Base-by-base conservation (phyloP, 106 monocot species). In the Dendrobium officinale region DNA sequence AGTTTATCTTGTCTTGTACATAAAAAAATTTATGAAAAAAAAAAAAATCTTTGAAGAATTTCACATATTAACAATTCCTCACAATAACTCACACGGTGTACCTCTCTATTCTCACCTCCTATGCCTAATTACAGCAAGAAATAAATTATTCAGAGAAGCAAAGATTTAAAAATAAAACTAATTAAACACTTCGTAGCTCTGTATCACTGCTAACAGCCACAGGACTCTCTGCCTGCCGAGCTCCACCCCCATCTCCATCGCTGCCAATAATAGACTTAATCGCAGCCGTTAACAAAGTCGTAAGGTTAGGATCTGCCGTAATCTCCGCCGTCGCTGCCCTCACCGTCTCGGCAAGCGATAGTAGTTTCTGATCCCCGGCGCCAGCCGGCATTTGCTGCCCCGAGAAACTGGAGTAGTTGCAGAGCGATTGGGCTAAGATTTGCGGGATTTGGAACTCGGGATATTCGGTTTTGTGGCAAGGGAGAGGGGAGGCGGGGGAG, bases 321-420 rank as follows among this genome's bases (percentile, higher is more conserved):
- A 92, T 83, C 9, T 92, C 95, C 0, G 88, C 88, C 1, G 88
- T 92, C 5, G 95, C 95, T 0, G 90, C 88, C 0, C 86, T 92
- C 11, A 93, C 86, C 0, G 89, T 79, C 37, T 91, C 93, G 2
- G 83, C 84, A 1, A 91, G 70, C 2, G 67, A 42, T 8, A 80
- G 66, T n/a, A 29, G 67, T 27, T 72, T 75, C 76, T 79, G 4
- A 42, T 49, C 77, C 9, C 42, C 59, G 0, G 31, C 13, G 9
- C 72, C 66, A n/a, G 75, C 19, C 5, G 89, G 88, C 90, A 87
- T 87, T 17, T 96, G 96, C 10, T 87, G 77, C 42, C 93, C 93
- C 0, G 93, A 86, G 82, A 96, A 93, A 16, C 87, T 93, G 6
- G 93, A 90, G 70, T 90, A 88, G 80, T 89, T 90, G 79, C 77